These are phyloP conservation scores for Panus rudis DNA, from an alignment of 768 basidiomycete species.

Conservation along the genomic window DNA sequence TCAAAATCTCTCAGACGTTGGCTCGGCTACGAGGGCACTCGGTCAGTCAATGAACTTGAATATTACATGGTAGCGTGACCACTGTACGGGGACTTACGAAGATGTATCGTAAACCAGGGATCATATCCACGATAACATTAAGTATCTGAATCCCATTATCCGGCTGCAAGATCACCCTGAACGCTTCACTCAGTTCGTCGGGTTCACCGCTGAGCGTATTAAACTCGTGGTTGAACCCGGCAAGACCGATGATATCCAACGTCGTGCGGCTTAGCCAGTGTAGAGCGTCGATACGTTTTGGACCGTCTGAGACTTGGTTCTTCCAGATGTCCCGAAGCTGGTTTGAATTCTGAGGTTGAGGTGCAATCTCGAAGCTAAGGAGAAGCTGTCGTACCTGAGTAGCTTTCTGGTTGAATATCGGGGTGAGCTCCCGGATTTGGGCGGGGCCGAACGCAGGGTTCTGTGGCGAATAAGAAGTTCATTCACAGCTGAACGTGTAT, in stretches of 20 bases:
- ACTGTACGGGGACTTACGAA: slow-evolving; percentile 13
- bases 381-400: slow-evolving; percentile 29
- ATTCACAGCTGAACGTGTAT: neutral
- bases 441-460: slow-evolving; percentile 62
- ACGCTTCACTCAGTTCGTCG: slow-evolving; percentile 27
- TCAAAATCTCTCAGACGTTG: too few species aligned
- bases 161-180: slow-evolving; percentile 19
- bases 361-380: too few species aligned
- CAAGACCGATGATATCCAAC: slow-evolving; percentile 36
- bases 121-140: slow-evolving; percentile 10
- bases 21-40: slow-evolving; percentile 9
- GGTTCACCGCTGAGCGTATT: slow-evolving; percentile 20
- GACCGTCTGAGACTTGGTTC: slow-evolving; percentile 23
- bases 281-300: slow-evolving; percentile 26
- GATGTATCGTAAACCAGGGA: slow-evolving; percentile 18
- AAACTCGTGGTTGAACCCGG: slow-evolving; percentile 32
- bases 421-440: slow-evolving; percentile 51
- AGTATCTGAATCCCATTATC: slow-evolving; percentile 1
- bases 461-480: too few species aligned
- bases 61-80: neutral
- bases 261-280: slow-evolving; percentile 30
- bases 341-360: too few species aligned
- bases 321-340: slow-evolving; percentile 21
- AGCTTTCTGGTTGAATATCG: slow-evolving; percentile 51
- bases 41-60: slow-evolving; percentile 1